Base-by-base conservation (phyloP, 306 rosid genomes). In the Malus fusca region DNA sequence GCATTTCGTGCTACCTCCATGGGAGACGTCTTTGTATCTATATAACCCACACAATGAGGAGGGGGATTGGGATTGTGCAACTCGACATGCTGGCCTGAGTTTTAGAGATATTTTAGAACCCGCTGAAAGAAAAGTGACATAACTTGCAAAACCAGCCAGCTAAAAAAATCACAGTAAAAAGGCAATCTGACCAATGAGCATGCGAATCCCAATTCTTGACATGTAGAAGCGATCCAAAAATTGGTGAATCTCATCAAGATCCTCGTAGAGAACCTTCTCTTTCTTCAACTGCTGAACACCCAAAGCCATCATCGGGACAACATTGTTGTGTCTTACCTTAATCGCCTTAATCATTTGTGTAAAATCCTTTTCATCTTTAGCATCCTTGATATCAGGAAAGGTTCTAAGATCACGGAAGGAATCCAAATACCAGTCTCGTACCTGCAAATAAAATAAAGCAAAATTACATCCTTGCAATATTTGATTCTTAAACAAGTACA, bases 121-220 rank as follows among this genome's bases (percentile, higher is more conserved):
- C 21, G 37, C n/a, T 53, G 21, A 66, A 17, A 31, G 22, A 72
- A 46, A 72, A 26, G 65, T 22, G 17, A 77, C 21, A 33, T 8
- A 61, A 53, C 44, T 52, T 61, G 21, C 37, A 71, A 71, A 55
- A 37, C 46, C 40, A 15, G 25, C 63, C 72, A 80, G 63, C 72
- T 28, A 74, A 62, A 56, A 44, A 9, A 6, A 80, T 69, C 44
- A 64, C 17, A 66, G 66, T 42, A 75, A 66, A 61, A 67, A 72
- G 74, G 76, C 42, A 77, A 84, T 75, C 85, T 70, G 69, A 95
- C 98, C 97, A 22, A 95, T 95, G 33, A 95, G 97, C 99, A 95
- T 92, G 4, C 99, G 99, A 71, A 95, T 92, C 79, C 99, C 99
- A 73, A 95, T 95, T 85, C 99, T 88, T 11, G 99, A 92, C 99